Conservation (phyloP, 441 rosid genomes). For the Erysimum cheiri region DNA sequence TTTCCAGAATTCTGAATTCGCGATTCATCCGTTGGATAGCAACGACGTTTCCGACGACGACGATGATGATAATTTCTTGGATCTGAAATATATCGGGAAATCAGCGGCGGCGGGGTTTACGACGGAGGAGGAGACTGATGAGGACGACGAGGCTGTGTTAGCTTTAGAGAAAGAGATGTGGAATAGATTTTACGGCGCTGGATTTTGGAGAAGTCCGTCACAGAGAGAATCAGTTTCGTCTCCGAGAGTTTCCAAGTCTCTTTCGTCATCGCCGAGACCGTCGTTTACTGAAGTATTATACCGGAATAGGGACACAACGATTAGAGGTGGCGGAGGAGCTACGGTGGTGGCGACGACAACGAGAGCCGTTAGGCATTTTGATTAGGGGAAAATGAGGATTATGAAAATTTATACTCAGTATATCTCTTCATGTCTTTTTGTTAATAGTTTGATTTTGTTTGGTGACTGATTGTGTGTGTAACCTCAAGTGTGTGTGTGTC, state of each 20-base stretch:
- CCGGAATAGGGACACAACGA: constrained; percentile 7
- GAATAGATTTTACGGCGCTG: constrained; percentile 66
- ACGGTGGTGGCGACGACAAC: constrained; percentile 34
- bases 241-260: constrained; percentile 34
- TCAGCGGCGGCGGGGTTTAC: constrained; percentile 45
- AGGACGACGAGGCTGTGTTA: constrained; percentile 54
- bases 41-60: constrained; percentile 35
- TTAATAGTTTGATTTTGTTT: constrained; percentile 29
- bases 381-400: constrained; percentile 3
- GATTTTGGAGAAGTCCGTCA: constrained; percentile 84
- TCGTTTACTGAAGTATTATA: constrained; percentile 30
- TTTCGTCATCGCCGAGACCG: constrained; percentile 28
- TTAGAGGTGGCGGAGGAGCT: constrained; percentile 23
- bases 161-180: constrained; percentile 80
- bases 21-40: constrained; percentile 42
- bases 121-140: constrained; percentile 52
- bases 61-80: constrained; percentile 36
- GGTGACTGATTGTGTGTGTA: constrained; percentile 2
- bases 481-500: constrained; percentile 1
- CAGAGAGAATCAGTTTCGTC: constrained; percentile 54
- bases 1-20: constrained; percentile 43
- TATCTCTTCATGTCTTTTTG: constrained; percentile 1
- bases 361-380: constrained; percentile 35
- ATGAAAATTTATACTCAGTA: too few species aligned
- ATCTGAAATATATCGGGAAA: constrained; percentile 43